Base-by-base conservation (phyloP, 139 green algal species). In the Monoraphidium neglectum region DNA sequence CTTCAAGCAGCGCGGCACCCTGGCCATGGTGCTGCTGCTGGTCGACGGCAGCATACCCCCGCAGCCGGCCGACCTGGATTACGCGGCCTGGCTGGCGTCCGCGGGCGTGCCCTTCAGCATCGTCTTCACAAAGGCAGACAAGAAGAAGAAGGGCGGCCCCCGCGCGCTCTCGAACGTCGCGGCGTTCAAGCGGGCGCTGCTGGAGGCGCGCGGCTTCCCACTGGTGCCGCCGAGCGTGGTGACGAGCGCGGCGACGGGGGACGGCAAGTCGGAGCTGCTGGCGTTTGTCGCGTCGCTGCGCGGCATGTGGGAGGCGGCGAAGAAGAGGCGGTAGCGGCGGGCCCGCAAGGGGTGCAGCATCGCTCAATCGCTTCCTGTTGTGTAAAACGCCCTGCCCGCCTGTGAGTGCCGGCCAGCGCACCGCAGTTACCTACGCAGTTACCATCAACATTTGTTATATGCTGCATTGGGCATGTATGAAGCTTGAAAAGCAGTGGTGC, bases 11-110 rank as follows among this genome's bases (percentile, higher is more conserved):
- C 83, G 95, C 46, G 68, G 82, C 24, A 97, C 83, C 21, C 87
- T 99, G 30, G 90, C 87, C 2, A 89, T 92, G 77, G 95, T 98
- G n/a, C 76, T 99, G 49, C 84, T 98, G 72, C 88, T 99, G 53
- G 83, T 99, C 30, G 95, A 99, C 75, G 84, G 83, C 13, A 92
- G 72, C 78, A 94, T 99, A 63, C 87, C 92, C 3, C 92, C 93
- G 0, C 92, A 95, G 69, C 24, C 67, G 0, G 72, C 94, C 0
- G 95, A 98, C 79, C 37, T 98, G 30, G 84, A 94, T 40, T 96
- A 91, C 61, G 90, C 88, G 0, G 69, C 74, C 21, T 98, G 95
- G 95, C 86, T 98, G 4, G 86, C 68, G 0, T 67, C 87, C 28
- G 76, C 70, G 26, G 80, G 92, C 43, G 84, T 98, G 46, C 94